A percentile compares a stretch with the other conserved stretches of the same genome.
These are phyloP conservation scores for Monosporascus sp. DNA, from an alignment of 2,329 filamentous ascomycete species.

Conservation along the genomic window DNA sequence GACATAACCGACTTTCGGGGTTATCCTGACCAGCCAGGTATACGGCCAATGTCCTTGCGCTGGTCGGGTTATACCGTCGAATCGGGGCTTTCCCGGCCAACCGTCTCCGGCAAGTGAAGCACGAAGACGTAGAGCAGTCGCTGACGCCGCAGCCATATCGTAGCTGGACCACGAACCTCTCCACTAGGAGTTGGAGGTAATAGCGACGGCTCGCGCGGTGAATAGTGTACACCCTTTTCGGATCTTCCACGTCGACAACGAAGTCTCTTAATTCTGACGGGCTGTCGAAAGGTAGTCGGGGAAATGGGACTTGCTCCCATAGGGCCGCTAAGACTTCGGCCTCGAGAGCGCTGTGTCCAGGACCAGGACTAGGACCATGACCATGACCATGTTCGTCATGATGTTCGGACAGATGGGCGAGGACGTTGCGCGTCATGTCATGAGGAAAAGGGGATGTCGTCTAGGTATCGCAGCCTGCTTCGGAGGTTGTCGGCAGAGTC, in stretches of 20 bases:
- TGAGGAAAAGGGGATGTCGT: background rate
- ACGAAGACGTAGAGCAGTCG: constrained; percentile 69
- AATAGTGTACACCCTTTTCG: constrained; percentile 54
- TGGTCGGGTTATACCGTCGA: constrained; percentile 73
- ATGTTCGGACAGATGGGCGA: background rate
- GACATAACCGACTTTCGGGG: constrained; percentile 65
- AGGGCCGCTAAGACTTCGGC: constrained; percentile 49
- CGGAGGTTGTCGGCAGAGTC: background rate
- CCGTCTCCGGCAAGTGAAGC: constrained; percentile 71
- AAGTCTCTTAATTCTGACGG: constrained; percentile 50
- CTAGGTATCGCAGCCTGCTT: background rate
- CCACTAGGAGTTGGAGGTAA: constrained; percentile 61
- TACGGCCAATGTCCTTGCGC: constrained; percentile 73
- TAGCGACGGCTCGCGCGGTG: constrained; percentile 57
- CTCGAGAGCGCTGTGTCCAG: constrained; percentile 30
- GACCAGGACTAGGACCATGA: constrained; percentile 27
- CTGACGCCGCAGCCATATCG: constrained; percentile 69
- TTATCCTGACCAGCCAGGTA: constrained; percentile 77
- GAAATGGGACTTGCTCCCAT: constrained; percentile 57
- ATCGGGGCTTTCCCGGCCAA: constrained; percentile 62
- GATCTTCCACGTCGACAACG: constrained; percentile 55
- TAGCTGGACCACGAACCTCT: constrained; percentile 76
- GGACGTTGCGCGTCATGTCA: background rate
- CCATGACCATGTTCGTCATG: constrained; percentile 44
- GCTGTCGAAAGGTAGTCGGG: constrained; percentile 54